These are phyloP conservation scores for Aegilops sharonensis DNA, from an alignment of 176 grass and related monocot species.

Conservation along the genomic window DNA sequence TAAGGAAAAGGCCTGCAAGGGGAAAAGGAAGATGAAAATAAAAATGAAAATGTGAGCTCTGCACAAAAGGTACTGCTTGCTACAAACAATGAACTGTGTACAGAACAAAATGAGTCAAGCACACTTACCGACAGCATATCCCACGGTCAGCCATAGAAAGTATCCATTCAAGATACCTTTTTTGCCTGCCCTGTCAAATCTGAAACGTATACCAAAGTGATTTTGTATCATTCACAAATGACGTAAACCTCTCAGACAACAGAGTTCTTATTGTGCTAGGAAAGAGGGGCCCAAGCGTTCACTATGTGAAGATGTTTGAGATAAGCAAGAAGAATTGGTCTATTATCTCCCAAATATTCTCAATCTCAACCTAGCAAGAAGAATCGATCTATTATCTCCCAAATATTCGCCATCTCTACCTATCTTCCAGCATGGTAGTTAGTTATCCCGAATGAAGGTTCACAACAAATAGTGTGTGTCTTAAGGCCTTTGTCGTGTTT, in stretches of 20 bases:
- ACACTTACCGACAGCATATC: conserved; percentile 82
- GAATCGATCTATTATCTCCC: not conserved
- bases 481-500: not conserved
- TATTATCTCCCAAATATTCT: not conserved
- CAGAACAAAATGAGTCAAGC: not conserved
- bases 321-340: not conserved
- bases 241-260: not conserved
- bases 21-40: not conserved
- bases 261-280: not conserved
- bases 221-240: not conserved
- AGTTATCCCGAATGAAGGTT: not conserved
- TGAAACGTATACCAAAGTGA: conserved; percentile 24
- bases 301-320: not conserved
- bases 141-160: conserved; percentile 84
- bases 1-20: conserved; percentile 78
- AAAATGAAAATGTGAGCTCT: not conserved
- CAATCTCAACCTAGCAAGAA: not conserved
- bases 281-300: not conserved
- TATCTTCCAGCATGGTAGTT: not conserved
- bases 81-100: not conserved
- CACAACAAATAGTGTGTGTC: not conserved
- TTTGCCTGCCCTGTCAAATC: conserved; percentile 82
- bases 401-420: not conserved
- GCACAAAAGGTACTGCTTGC: not conserved
- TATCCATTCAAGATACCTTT: conserved; percentile 79